Evolutionary conservation across 2,329 filamentous ascomycete species (phyloP).

Genomic region (Grosmannia penicillata): DNA sequence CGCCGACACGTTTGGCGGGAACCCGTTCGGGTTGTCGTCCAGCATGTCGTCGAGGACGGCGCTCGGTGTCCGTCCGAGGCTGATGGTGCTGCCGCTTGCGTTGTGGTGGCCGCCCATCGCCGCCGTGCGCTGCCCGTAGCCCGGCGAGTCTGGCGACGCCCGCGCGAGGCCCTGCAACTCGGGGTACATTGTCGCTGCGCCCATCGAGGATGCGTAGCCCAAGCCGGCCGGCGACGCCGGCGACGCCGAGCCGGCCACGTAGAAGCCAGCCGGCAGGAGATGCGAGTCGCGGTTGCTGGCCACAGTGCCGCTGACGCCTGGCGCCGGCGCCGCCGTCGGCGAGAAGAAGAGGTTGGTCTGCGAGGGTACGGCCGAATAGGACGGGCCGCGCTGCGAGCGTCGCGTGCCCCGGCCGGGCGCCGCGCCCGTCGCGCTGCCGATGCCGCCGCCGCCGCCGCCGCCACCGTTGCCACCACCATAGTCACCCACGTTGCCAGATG

Average conservation of each 20-base stretch:
- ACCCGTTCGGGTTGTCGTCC: conserved; percentile 49
- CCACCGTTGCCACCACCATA: conserved; percentile 18
- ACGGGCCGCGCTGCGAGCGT: conserved; percentile 35
- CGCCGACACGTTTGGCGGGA: conserved; percentile 25
- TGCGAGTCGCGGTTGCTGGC: conserved; percentile 51
- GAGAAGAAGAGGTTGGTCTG: conserved; percentile 81
- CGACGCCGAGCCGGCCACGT: conserved; percentile 51
- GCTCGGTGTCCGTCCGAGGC: conserved; percentile 59
- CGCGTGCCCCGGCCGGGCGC: conserved; percentile 28
- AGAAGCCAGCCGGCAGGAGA: conserved; percentile 88
- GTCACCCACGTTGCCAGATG: no score
- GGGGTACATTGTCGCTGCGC: no score
- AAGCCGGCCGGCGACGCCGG: conserved; percentile 24
- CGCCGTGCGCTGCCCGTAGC: conserved; percentile 25
- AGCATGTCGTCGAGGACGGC: conserved; percentile 84
- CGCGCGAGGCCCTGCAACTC: no score
- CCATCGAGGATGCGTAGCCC: no score
- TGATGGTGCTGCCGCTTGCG: conserved; percentile 51
- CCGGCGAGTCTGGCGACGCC: conserved; percentile 55
- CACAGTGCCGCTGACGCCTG: conserved; percentile 31
- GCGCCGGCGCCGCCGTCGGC: conserved; percentile 82
- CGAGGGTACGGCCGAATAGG: conserved; percentile 42
- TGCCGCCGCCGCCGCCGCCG: conserved; percentile 11
- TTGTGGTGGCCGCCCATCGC: conserved; percentile 23
- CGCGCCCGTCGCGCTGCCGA: conserved; percentile 3